phyloP scores from a whole-genome alignment of 768 basidiomycete species.

The Suillus ampliporus region DNA sequence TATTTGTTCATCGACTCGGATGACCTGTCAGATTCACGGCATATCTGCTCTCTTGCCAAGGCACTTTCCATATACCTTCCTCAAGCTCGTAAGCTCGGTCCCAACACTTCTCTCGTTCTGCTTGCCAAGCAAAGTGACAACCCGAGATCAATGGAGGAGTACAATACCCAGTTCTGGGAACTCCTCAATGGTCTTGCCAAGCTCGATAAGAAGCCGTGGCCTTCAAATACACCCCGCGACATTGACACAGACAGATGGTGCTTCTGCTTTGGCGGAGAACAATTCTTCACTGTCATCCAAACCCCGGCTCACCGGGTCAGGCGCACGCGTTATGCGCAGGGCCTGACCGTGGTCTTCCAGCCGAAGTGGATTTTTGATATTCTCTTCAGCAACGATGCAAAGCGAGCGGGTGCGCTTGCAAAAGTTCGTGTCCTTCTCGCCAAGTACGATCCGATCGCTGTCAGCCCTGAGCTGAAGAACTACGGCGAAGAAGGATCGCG shows the following conservation, averaged over 20 bases:
- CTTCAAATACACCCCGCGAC: constrained; percentile 20
- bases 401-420: constrained; percentile 22
- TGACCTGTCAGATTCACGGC: constrained; percentile 26
- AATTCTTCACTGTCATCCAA: constrained; percentile 27
- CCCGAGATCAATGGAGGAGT: constrained; percentile 22
- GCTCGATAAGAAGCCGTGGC: constrained; percentile 24
- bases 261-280: constrained; percentile 27
- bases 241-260: constrained; percentile 29
- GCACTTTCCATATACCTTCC: constrained; percentile 21
- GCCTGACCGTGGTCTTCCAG: constrained; percentile 30
- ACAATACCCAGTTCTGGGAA: constrained; percentile 25
- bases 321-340: constrained; percentile 23
- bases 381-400: constrained; percentile 25
- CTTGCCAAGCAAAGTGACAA: constrained; percentile 20
- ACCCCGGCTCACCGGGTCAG: constrained; percentile 29
- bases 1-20: constrained; percentile 30
- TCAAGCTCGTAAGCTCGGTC: constrained; percentile 22
- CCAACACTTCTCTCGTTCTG: constrained; percentile 27
- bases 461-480: constrained; percentile 30
- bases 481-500: constrained; percentile 27
- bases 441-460: constrained; percentile 26
- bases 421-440: constrained; percentile 24
- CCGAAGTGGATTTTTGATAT: constrained; percentile 32
- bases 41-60: constrained; percentile 24
- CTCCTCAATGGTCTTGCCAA: constrained; percentile 26